A percentile compares a stretch with the other conserved stretches of the same genome.
These are phyloP conservation scores for Persicaria maculosa DNA, from an alignment of 148 eudicot species.

Conservation along the genomic window DNA sequence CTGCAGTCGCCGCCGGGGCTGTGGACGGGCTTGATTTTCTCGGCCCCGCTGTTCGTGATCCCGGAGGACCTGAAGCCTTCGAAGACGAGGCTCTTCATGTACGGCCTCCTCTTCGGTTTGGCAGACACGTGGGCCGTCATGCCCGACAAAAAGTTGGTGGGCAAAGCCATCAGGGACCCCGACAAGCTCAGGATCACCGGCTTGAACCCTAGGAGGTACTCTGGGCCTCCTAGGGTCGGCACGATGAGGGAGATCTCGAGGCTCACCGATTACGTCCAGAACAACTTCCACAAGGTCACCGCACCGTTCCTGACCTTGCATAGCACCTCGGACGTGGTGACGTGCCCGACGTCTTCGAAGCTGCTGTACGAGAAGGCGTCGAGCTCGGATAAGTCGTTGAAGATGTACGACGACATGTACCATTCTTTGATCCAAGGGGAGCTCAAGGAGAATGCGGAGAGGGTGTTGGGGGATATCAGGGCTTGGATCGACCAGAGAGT, in stretches of 20 bases:
- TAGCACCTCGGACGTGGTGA: conserved; percentile 50
- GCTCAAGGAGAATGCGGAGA: conserved; percentile 45
- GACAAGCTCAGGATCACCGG: conserved; percentile 46
- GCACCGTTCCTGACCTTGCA: conserved; percentile 49
- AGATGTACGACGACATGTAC: conserved; percentile 64
- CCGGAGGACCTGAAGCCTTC: conserved; percentile 60
- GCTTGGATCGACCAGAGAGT: conserved; percentile 65
- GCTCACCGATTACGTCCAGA: conserved; percentile 34
- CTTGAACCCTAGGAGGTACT: conserved; percentile 38
- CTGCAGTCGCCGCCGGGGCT: conserved; percentile 38
- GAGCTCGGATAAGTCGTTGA: conserved; percentile 50
- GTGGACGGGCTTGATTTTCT: conserved; percentile 65
- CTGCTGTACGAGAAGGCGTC: conserved; percentile 60
- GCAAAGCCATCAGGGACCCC: conserved; percentile 37
- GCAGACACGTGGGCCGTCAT: conserved; percentile 53
- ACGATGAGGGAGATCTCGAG: conserved; percentile 45
- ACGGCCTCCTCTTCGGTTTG: conserved; percentile 37
- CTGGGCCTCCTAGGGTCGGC: conserved; percentile 42
- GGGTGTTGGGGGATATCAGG: conserved; percentile 65
- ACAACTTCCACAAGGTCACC: conserved; percentile 50
- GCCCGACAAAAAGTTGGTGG: conserved; percentile 47
- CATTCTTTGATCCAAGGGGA: conserved; percentile 71
- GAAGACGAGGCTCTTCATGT: conserved; percentile 31
- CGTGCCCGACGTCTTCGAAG: conserved; percentile 45
- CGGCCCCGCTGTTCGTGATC: conserved; percentile 59